Conservation (phyloP, 2,329 filamentous ascomycete genomes). For the Fusarium concolor region DNA sequence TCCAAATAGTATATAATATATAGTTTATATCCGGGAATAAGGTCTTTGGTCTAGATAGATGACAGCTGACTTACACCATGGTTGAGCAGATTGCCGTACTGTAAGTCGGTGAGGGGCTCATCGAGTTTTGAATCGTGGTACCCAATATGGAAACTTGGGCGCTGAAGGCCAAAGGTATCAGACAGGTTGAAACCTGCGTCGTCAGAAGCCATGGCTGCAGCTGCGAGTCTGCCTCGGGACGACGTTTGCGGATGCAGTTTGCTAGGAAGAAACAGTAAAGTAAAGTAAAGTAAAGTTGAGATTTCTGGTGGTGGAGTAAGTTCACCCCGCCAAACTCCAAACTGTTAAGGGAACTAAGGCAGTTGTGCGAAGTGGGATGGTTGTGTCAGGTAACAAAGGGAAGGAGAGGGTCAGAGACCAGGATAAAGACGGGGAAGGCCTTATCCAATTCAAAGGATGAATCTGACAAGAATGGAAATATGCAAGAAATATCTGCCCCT, state of each 20-base stretch:
- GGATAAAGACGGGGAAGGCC: too few relatives aligned
- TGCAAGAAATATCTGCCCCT: background rate
- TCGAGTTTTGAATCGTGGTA: conserved; percentile 76
- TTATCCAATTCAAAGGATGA: background rate
- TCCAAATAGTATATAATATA: background rate
- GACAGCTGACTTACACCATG: conserved; percentile 67
- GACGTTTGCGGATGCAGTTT: conserved; percentile 11
- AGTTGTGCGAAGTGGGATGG: conserved; percentile 29
- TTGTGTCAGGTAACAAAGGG: background rate
- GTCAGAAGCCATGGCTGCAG: conserved; percentile 42
- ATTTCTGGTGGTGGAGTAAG: conserved; percentile 46
- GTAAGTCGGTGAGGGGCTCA: conserved; percentile 69
- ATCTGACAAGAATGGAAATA: too few relatives aligned
- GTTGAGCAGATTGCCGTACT: conserved; percentile 76
- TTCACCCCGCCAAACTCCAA: conserved; percentile 42
- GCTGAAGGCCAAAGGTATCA: conserved; percentile 47
- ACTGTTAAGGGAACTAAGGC: background rate
- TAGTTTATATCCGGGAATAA: background rate
- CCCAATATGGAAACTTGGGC: conserved; percentile 73
- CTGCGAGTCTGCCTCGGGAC: background rate
- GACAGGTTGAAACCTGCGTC: conserved; percentile 37
- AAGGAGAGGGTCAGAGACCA: background rate
- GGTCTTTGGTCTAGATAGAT: conserved; percentile 6
- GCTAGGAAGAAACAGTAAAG: background rate
- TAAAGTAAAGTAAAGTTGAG: conserved; percentile 33